These are phyloP conservation scores for Dryas alaskensis DNA, from an alignment of 306 rosid genomes.

Conservation along the genomic window DNA sequence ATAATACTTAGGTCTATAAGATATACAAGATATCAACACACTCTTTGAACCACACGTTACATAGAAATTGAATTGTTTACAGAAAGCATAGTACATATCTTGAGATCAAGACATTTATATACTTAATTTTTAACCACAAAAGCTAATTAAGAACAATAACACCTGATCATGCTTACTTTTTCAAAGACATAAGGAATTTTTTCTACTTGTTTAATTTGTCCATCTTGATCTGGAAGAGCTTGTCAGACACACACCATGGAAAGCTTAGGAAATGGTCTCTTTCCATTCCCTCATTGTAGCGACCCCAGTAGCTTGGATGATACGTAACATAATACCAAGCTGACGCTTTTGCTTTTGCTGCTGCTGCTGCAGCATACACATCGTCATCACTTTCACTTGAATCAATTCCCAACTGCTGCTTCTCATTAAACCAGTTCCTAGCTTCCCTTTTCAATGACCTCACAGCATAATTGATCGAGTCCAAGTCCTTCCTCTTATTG, in stretches of 20 bases:
- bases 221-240: slow-evolving; percentile 32
- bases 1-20: no score
- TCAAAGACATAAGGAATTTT: neutral
- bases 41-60: no score
- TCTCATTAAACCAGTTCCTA: slow-evolving; percentile 26
- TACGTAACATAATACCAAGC: slow-evolving; percentile 50
- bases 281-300: no score
- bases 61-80: no score
- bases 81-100: no score
- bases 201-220: neutral
- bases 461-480: slow-evolving; percentile 49
- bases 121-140: neutral
- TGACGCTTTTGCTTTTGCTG: slow-evolving; percentile 32
- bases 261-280: slow-evolving; percentile 2
- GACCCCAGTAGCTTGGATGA: slow-evolving; percentile 24
- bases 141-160: neutral
- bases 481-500: slow-evolving; percentile 46
- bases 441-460: slow-evolving; percentile 42
- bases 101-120: no score
- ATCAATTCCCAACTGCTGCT: neutral
- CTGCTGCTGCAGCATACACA: slow-evolving; percentile 11
- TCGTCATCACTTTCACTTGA: neutral
- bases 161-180: no score
- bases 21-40: no score
- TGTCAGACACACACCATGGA: slow-evolving; percentile 36